Percentiles rank a stretch among this genome's conserved stretches.
phyloP scores from a whole-genome alignment of 2,329 filamentous ascomycete genomes.

The Aspergillus flavus region DNA sequence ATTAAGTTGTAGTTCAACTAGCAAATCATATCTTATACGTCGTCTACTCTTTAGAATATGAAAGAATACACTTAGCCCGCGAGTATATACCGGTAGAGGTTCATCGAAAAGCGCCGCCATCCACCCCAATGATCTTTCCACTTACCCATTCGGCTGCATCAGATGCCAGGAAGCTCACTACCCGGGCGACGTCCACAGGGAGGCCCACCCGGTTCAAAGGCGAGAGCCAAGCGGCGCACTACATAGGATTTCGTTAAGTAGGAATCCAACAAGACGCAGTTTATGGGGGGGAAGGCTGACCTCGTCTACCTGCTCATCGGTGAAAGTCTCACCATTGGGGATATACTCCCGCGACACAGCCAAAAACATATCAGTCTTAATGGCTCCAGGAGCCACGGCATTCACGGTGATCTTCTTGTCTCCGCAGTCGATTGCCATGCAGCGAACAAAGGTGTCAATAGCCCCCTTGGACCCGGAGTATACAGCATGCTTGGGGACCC shows the following conservation, averaged over 20 bases:
- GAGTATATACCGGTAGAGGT: too few species aligned
- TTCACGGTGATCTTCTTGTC: conserved; percentile 70
- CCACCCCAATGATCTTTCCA: neutral
- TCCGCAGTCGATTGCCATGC: conserved; percentile 70
- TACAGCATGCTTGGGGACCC: conserved; percentile 70
- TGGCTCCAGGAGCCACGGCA: conserved; percentile 66
- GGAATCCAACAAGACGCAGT: too few species aligned
- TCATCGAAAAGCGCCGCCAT: neutral
- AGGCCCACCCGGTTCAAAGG: conserved; percentile 8
- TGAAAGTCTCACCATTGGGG: conserved; percentile 11
- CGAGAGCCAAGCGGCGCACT: conserved; percentile 7
- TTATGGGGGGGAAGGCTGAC: neutral
- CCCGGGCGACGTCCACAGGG: conserved; percentile 14
- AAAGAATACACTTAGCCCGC: too few species aligned
- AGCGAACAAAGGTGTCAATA: conserved; percentile 75
- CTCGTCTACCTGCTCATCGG: conserved; percentile 8
- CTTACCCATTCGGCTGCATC: conserved; percentile 13
- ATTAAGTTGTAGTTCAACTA: too few species aligned
- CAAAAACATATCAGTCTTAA: conserved; percentile 71
- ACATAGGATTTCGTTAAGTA: neutral
- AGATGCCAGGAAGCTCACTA: conserved; percentile 13
- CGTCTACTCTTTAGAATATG: too few species aligned
- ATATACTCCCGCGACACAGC: conserved; percentile 13
- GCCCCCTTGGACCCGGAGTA: conserved; percentile 78
- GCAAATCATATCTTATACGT: too few species aligned